These are phyloP conservation scores for Backusella circina DNA, from an alignment of 192 early-diverging fungal genomes.

Conservation along the genomic window DNA sequence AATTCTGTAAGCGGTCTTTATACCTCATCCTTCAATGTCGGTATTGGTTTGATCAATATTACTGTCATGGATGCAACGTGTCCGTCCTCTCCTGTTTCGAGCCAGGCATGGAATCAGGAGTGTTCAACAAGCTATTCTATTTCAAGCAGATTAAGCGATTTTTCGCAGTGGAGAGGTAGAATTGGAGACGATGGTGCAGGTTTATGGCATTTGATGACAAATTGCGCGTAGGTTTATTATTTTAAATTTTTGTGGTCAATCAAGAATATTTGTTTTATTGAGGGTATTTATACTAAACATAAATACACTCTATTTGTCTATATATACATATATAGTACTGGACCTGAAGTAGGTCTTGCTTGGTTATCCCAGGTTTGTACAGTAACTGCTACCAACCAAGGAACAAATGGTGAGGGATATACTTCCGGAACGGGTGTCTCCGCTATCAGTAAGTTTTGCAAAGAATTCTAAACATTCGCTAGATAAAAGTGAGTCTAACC, in stretches of 20 bases:
- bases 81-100: conserved; percentile 36
- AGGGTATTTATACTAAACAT: background rate
- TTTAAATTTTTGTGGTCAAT: background rate
- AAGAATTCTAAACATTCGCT: background rate
- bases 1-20: conserved; percentile 80
- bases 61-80: conserved; percentile 63
- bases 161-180: conserved; percentile 80
- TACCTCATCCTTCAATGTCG: conserved; percentile 83
- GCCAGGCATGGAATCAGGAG: conserved; percentile 71
- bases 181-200: conserved; percentile 66
- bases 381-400: conserved; percentile 27
- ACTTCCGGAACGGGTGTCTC: conserved; percentile 86
- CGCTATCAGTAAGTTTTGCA: conserved; percentile 41
- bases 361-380: conserved; percentile 79
- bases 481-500: background rate
- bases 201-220: conserved; percentile 94
- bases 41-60: conserved; percentile 78
- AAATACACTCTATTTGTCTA: background rate
- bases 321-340: conserved; percentile 43
- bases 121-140: conserved; percentile 76
- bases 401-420: conserved; percentile 33
- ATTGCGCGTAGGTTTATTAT: conserved; percentile 44
- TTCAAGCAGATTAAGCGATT: conserved; percentile 76
- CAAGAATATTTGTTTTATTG: background rate
- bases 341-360: conserved; percentile 80